Percentiles rank a stretch among this genome's conserved stretches.
These are phyloP conservation scores for Pyricularia sp. DNA, from an alignment of 2,329 filamentous ascomycete genomes.

Conservation along the genomic window DNA sequence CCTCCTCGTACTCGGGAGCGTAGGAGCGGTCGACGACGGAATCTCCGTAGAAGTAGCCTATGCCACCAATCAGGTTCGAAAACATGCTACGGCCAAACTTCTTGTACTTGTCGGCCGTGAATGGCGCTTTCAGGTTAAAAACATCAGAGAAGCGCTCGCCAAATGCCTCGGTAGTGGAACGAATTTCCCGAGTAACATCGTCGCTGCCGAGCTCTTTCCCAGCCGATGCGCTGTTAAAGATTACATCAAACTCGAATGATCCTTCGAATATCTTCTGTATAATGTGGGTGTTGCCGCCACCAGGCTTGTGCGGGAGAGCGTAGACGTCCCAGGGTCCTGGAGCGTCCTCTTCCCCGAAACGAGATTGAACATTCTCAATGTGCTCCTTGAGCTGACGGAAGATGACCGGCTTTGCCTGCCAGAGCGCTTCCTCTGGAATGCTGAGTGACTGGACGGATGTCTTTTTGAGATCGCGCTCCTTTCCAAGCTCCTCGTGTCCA, in stretches of 20 bases:
- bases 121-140: conserved; percentile 68
- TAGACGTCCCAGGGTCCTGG: conserved; percentile 82
- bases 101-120: conserved; percentile 61
- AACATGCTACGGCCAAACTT: conserved; percentile 84
- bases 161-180: conserved; percentile 53
- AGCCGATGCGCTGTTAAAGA: conserved; percentile 75
- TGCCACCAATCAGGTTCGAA: conserved; percentile 86
- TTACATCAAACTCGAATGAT: conserved; percentile 83
- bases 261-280: conserved; percentile 90
- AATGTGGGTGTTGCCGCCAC: conserved; percentile 70
- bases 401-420: conserved; percentile 64
- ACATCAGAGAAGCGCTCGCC: conserved; percentile 63
- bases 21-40: conserved; percentile 85
- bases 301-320: conserved; percentile 61
- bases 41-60: conserved; percentile 90
- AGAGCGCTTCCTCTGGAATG: conserved; percentile 59
- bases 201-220: conserved; percentile 44
- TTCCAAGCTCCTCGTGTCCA: conserved; percentile 57
- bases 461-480: conserved; percentile 62
- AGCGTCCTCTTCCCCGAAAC: conserved; percentile 47
- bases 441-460: conserved; percentile 67
- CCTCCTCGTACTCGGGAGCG: conserved; percentile 88
- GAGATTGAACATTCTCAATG: conserved; percentile 38
- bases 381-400: conserved; percentile 44
- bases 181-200: conserved; percentile 62